A percentile compares a stretch with the other conserved stretches of the same genome.
These are phyloP conservation scores for Huntiella savannae DNA, from an alignment of 2,329 filamentous ascomycete genomes.

Conservation along the genomic window DNA sequence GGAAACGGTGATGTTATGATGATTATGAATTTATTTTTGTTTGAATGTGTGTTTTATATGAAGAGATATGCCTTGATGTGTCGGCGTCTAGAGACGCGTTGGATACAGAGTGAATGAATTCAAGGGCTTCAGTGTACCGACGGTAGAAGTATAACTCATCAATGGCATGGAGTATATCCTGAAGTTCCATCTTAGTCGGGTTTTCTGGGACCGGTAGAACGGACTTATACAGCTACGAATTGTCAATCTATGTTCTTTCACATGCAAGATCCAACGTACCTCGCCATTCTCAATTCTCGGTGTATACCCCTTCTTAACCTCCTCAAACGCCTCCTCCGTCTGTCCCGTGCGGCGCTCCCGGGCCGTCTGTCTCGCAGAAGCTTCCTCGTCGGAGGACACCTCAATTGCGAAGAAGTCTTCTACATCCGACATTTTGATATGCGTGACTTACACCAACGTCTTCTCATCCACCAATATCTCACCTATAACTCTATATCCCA, in stretches of 20 bases:
- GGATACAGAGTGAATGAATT: conserved; percentile 16
- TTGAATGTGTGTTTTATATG: neutral
- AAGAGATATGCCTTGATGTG: too few species aligned
- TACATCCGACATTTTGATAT: conserved; percentile 11
- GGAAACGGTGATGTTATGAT: conserved; percentile 19
- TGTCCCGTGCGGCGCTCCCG: conserved; percentile 22
- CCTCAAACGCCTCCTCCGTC: conserved; percentile 30
- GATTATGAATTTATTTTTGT: conserved; percentile 10
- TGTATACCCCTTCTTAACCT: conserved; percentile 25
- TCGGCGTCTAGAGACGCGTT: too few species aligned
- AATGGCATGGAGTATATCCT: conserved; percentile 34
- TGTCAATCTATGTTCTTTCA: too few species aligned
- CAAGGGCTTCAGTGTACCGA: conserved; percentile 26
- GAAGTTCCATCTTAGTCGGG: conserved; percentile 27
- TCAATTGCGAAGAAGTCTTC: conserved; percentile 19
- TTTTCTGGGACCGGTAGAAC: conserved; percentile 21
- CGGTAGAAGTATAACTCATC: conserved; percentile 39
- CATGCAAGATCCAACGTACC: conserved; percentile 18
- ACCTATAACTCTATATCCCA: too few species aligned
- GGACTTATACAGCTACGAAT: neutral
- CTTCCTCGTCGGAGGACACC: conserved; percentile 19
- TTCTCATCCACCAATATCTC: too few species aligned
- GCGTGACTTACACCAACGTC: too few species aligned
- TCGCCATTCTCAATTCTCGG: conserved; percentile 36
- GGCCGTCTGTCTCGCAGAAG: conserved; percentile 15